Conservation (phyloP, 257 asterid genomes). For the Solanum raphanifolium region DNA sequence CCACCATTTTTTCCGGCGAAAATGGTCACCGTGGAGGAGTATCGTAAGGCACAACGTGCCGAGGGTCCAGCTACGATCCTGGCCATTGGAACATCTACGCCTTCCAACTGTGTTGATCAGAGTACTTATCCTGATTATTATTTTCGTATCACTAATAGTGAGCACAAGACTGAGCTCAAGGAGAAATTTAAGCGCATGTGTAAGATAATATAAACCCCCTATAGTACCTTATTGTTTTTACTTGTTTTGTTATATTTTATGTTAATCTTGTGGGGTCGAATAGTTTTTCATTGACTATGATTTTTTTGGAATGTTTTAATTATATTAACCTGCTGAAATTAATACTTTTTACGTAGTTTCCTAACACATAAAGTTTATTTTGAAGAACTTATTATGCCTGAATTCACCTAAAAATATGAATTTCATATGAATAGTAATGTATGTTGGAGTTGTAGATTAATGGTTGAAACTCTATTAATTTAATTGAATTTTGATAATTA, state of each 20-base stretch:
- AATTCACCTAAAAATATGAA: background rate
- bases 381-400: background rate
- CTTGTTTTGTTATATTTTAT: no score
- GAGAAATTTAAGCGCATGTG: slow-evolving; percentile 74
- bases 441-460: background rate
- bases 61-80: slow-evolving; percentile 71
- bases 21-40: slow-evolving; percentile 64
- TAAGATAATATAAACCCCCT: slow-evolving; percentile 1
- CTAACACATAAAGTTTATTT: background rate
- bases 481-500: background rate
- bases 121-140: slow-evolving; percentile 57
- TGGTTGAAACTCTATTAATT: background rate
- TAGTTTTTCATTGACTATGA: no score
- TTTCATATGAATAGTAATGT: background rate
- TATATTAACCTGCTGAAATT: no score
- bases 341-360: background rate
- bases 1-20: background rate
- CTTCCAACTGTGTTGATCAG: slow-evolving; percentile 61
- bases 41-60: slow-evolving; percentile 55
- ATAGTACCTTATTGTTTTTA: background rate
- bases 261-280: background rate
- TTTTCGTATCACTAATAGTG: slow-evolving; percentile 65
- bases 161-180: slow-evolving; percentile 53
- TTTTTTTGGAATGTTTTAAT: background rate
- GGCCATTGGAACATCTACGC: slow-evolving; percentile 69